phyloP scores from a whole-genome alignment of 306 rosid genomes.

The Rosa rugosa region DNA sequence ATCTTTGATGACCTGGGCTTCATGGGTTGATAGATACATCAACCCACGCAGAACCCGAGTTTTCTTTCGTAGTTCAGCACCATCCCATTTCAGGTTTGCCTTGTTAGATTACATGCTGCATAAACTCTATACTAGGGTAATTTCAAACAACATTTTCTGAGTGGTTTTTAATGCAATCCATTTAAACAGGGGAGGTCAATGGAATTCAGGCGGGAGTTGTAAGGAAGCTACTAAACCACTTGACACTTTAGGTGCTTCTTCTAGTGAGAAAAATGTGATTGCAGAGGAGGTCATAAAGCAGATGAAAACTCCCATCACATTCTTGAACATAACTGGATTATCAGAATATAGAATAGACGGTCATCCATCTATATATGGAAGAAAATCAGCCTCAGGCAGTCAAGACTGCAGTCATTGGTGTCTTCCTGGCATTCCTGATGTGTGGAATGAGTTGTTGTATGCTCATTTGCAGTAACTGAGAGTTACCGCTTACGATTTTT shows the following conservation, averaged over 20 bases:
- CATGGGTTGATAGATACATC: constrained; percentile 77
- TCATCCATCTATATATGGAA: constrained; percentile 80
- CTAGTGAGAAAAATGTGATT: constrained; percentile 56
- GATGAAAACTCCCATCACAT: constrained; percentile 74
- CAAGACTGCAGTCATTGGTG: constrained; percentile 99
- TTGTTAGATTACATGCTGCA: constrained; percentile 11
- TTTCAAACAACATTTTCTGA: constrained; percentile 12
- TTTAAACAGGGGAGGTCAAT: constrained; percentile 71
- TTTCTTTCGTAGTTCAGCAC: constrained; percentile 84
- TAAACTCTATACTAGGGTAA: background rate
- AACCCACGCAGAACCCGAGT: constrained; percentile 63
- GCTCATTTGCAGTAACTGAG: constrained; percentile 48
- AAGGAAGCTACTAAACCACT: constrained; percentile 64
- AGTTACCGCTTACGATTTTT: constrained; percentile 8
- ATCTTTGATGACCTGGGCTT: constrained; percentile 78
- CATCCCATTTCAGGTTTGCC: constrained; percentile 93
- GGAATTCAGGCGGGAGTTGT: constrained; percentile 97
- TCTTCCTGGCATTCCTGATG: constrained; percentile 92
- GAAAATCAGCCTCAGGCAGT: constrained; percentile 35
- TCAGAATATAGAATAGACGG: constrained; percentile 77
- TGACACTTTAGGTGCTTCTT: constrained; percentile 28
- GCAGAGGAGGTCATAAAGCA: constrained; percentile 57
- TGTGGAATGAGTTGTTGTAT: constrained; percentile 77
- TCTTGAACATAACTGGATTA: constrained; percentile 71
- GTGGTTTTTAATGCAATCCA: constrained; percentile 15